Conservation (phyloP, 441 rosid species). For the Pelargonium citronellum region DNA sequence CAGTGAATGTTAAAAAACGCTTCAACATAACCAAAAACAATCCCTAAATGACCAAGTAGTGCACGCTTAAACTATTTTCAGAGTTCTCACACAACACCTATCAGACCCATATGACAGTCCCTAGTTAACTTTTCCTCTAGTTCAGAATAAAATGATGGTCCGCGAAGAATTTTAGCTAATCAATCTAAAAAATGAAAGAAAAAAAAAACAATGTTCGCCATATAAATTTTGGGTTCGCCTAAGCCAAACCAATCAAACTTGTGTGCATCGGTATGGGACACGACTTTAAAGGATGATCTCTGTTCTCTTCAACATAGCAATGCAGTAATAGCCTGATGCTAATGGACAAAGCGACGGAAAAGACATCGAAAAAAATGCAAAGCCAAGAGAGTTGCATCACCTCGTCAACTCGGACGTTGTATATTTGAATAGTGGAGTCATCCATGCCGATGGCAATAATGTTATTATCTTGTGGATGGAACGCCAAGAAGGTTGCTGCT, state of each 20-base stretch:
- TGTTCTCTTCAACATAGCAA: too few relatives aligned
- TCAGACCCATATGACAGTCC: too few relatives aligned
- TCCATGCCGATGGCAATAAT: slow-evolving; percentile 85
- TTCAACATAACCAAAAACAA: background rate
- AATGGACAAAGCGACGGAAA: background rate
- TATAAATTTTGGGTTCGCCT: too few relatives aligned
- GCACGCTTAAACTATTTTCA: background rate
- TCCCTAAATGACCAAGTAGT: background rate
- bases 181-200: too few relatives aligned
- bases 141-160: too few relatives aligned
- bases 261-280: too few relatives aligned
- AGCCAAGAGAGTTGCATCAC: slow-evolving; percentile 22
- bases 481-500: slow-evolving; percentile 70
- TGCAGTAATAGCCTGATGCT: too few relatives aligned
- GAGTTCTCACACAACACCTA: background rate
- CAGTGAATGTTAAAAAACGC: background rate
- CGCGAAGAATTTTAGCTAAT: too few relatives aligned
- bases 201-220: too few relatives aligned
- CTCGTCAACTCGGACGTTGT: slow-evolving; percentile 67
- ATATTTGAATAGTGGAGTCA: slow-evolving; percentile 67
- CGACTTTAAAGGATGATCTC: too few relatives aligned
- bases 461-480: slow-evolving; percentile 79
- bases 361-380: background rate
- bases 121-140: too few relatives aligned
- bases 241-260: too few relatives aligned